Percentiles rank a stretch among this genome's conserved stretches.
Evolutionary conservation across 176 grass and related monocot species (phyloP).

Genomic region (Cymbopogon citratus): DNA sequence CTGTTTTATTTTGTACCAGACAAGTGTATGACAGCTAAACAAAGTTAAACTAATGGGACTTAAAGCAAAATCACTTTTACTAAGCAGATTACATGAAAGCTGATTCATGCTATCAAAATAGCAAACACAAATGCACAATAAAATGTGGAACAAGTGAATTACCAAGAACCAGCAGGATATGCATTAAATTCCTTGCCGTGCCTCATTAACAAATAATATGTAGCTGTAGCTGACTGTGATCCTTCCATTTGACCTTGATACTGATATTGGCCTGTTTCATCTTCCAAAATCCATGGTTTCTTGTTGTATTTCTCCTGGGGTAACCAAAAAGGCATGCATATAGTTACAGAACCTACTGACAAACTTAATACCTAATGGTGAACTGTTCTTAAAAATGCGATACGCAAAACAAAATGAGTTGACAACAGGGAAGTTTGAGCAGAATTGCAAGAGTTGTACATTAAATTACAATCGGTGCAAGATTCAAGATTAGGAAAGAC

Average conservation of each 20-base stretch:
- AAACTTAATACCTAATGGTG: background rate
- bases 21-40: background rate
- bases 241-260: conserved; percentile 91
- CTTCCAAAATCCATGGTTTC: conserved; percentile 96
- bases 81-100: background rate
- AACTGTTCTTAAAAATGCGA: background rate
- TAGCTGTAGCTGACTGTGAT: conserved; percentile 88
- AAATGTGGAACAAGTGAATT: conserved; percentile 31
- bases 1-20: background rate
- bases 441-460: background rate
- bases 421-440: background rate
- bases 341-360: background rate
- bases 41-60: background rate
- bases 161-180: conserved; percentile 90
- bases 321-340: conserved; percentile 12
- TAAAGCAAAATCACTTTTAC: background rate
- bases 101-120: conserved; percentile 2
- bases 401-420: background rate
- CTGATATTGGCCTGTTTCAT: conserved; percentile 96
- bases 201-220: conserved; percentile 91
- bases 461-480: background rate
- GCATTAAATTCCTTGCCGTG: conserved; percentile 95
- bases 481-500: background rate
- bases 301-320: conserved; percentile 80
- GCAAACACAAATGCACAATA: background rate